Percentiles rank a stretch among this genome's conserved stretches.
These are phyloP conservation scores for Hibiscus tridactylites DNA, from an alignment of 345 rosid species.

Conservation along the genomic window DNA sequence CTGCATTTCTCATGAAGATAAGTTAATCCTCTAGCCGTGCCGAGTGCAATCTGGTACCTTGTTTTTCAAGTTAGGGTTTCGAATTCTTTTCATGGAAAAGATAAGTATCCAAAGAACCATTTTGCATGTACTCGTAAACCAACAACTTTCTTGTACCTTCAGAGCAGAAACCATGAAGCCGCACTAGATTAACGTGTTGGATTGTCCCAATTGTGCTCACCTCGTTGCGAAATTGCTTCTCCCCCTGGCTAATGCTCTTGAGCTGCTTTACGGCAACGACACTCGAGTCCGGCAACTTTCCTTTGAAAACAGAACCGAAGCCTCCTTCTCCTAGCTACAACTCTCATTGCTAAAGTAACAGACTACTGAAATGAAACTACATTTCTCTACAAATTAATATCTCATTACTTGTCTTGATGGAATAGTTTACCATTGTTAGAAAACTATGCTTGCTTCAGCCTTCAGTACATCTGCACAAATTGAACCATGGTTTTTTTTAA, in stretches of 20 bases:
- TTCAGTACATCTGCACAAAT: too few species aligned
- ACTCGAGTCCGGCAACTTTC: constrained; percentile 47
- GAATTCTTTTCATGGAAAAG: constrained; percentile 32
- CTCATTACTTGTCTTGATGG: too few species aligned
- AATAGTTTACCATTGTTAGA: too few species aligned
- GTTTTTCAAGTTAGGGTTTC: constrained; percentile 42
- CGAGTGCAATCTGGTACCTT: constrained; percentile 59
- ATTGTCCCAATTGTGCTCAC: constrained; percentile 66
- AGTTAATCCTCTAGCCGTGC: constrained; percentile 68
- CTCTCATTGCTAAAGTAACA: too few species aligned
- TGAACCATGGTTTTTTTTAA: too few species aligned
- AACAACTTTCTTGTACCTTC: constrained; percentile 50
- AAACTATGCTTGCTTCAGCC: too few species aligned
- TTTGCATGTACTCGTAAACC: constrained; percentile 61
- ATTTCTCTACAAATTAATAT: too few species aligned
- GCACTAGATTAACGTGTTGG: constrained; percentile 70
- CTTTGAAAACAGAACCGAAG: constrained; percentile 80
- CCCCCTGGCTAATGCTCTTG: constrained; percentile 64
- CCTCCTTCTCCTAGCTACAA: constrained; percentile 38
- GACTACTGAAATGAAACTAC: too few species aligned
- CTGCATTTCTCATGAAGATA: constrained; percentile 78
- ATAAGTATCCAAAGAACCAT: constrained; percentile 57
- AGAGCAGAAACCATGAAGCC: constrained; percentile 79
- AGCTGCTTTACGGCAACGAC: constrained; percentile 73
- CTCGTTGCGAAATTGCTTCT: constrained; percentile 78